Conservation (phyloP, 106 monocot species). For the Acorus gramineus region DNA sequence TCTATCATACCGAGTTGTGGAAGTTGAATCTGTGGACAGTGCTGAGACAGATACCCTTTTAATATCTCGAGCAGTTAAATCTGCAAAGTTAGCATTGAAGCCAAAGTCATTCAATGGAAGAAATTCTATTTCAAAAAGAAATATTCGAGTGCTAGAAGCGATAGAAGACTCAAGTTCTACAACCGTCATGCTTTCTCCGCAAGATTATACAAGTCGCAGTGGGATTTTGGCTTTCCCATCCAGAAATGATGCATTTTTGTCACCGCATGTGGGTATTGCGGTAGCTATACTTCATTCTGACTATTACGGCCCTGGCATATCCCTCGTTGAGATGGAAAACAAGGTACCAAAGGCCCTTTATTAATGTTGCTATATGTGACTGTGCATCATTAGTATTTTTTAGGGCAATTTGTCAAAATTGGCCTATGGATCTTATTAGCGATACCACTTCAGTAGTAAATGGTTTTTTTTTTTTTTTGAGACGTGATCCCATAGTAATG, state of each 20-base stretch:
- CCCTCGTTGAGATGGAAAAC: slow-evolving; percentile 81
- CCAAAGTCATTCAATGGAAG: slow-evolving; percentile 49
- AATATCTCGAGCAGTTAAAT: slow-evolving; percentile 54
- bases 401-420: too few relatives aligned
- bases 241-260: slow-evolving; percentile 26
- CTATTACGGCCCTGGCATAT: slow-evolving; percentile 65
- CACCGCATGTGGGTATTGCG: slow-evolving; percentile 62
- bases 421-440: too few relatives aligned
- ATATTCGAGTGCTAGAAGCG: slow-evolving; percentile 44
- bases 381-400: too few relatives aligned
- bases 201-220: slow-evolving; percentile 50
- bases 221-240: slow-evolving; percentile 40
- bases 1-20: slow-evolving; percentile 60
- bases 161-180: slow-evolving; percentile 52
- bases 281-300: slow-evolving; percentile 57
- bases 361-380: background rate
- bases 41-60: slow-evolving; percentile 43
- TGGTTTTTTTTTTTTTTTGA: background rate
- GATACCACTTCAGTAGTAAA: too few relatives aligned
- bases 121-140: slow-evolving; percentile 37
- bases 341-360: slow-evolving; percentile 37
- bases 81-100: slow-evolving; percentile 63
- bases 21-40: slow-evolving; percentile 63
- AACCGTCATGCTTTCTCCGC: slow-evolving; percentile 79
- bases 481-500: background rate